Conservation (phyloP, 1,139 yeast species). For the Saccharomyces hybrid region DNA sequence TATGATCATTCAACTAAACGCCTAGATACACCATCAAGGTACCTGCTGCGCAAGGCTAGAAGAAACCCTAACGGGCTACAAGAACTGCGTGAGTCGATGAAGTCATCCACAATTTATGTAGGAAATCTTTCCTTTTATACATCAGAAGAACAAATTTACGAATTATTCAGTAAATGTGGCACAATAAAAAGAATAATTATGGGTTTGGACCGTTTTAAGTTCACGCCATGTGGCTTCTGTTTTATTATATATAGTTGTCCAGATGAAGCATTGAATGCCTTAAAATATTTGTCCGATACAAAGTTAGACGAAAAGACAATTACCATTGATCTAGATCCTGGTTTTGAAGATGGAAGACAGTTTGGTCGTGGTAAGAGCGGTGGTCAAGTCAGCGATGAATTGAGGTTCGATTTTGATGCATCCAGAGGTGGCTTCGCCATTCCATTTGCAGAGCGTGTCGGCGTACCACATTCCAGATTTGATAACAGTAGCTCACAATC, state of each 20-base stretch:
- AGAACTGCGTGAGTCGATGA: slow-evolving; percentile 54
- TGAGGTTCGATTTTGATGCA: slow-evolving; percentile 47
- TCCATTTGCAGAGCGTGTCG: slow-evolving; percentile 29
- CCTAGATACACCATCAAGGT: slow-evolving; percentile 70
- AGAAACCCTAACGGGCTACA: slow-evolving; percentile 41
- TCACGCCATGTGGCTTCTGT: slow-evolving; percentile 94
- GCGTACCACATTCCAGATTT: slow-evolving; percentile 6
- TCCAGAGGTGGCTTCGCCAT: slow-evolving; percentile 45
- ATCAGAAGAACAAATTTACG: slow-evolving; percentile 88
- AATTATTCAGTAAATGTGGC: slow-evolving; percentile 75
- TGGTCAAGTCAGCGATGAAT: slow-evolving; percentile 68
- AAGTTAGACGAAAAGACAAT: slow-evolving; percentile 72
- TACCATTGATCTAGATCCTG: slow-evolving; percentile 88
- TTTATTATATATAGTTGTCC: slow-evolving; percentile 68
- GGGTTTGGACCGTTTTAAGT: slow-evolving; percentile 85
- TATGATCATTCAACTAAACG: slow-evolving; percentile 51
- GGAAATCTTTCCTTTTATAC: slow-evolving; percentile 84
- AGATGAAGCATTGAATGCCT: slow-evolving; percentile 68
- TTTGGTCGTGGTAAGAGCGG: slow-evolving; percentile 89
- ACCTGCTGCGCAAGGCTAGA: slow-evolving; percentile 67
- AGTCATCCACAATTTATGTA: slow-evolving; percentile 71
- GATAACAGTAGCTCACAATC: not conserved
- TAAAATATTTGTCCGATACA: slow-evolving; percentile 73
- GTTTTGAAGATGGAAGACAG: slow-evolving; percentile 89
- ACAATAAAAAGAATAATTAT: slow-evolving; percentile 68